Conservation (phyloP, 139 green algal species). For the Ulvella scutata region DNA sequence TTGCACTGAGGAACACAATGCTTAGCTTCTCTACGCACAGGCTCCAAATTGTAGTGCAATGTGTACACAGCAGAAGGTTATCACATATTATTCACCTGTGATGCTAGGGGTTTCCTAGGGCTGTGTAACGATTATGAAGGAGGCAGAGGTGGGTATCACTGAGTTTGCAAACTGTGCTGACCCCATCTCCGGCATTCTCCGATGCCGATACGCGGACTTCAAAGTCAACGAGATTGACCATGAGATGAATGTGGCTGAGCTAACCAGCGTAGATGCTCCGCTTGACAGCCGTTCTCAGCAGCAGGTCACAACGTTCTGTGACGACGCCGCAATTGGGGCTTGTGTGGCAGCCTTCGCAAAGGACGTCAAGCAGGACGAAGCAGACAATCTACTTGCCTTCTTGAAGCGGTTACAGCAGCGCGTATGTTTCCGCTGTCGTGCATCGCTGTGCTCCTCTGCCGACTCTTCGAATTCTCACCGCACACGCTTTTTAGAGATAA, state of each 20-base stretch:
- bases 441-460: too few species aligned
- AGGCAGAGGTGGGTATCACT: neutral
- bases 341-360: neutral
- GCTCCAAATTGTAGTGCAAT: too few species aligned
- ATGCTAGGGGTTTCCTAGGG: too few species aligned
- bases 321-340: neutral
- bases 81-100: too few species aligned
- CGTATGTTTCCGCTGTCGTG: too few species aligned
- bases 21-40: too few species aligned
- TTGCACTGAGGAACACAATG: too few species aligned
- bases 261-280: slow-evolving; percentile 19
- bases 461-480: too few species aligned
- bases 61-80: too few species aligned
- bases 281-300: neutral
- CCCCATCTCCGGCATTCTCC: neutral
- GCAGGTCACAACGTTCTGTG: neutral
- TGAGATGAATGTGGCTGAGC: slow-evolving; percentile 27
- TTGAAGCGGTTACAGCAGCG: neutral
- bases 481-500: too few species aligned
- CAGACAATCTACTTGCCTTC: neutral
- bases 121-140: too few species aligned
- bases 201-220: slow-evolving; percentile 64
- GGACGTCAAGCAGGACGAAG: neutral
- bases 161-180: neutral
- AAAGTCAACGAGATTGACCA: slow-evolving; percentile 60